These are phyloP conservation scores for Rhodocollybia butyracea DNA, from an alignment of 768 basidiomycete genomes.

Conservation along the genomic window DNA sequence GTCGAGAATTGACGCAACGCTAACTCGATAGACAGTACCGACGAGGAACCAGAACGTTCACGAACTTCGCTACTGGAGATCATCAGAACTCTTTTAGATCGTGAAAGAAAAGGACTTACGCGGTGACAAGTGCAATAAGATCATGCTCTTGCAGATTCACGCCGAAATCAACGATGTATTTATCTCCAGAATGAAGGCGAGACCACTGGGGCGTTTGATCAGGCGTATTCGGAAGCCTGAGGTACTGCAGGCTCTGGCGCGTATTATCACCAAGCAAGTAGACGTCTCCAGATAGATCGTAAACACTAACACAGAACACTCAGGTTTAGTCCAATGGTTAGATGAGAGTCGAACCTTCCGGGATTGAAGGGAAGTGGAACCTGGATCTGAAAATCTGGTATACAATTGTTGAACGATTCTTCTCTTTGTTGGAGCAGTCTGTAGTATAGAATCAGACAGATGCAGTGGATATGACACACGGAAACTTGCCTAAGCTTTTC, in stretches of 20 bases:
- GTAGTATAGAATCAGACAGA: too few relatives aligned
- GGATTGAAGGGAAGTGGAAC: slow-evolving; percentile 25
- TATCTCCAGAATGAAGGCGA: slow-evolving; percentile 18
- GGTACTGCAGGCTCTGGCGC: slow-evolving; percentile 27
- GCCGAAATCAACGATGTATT: slow-evolving; percentile 39
- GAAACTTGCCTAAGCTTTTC: slow-evolving; percentile 26
- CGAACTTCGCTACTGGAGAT: neutral
- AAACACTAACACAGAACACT: too few relatives aligned
- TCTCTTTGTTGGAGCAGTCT: slow-evolving; percentile 24
- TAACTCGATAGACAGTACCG: slow-evolving; percentile 10
- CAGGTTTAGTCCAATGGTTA: too few relatives aligned
- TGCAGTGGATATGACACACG: too few relatives aligned
- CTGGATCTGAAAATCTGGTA: slow-evolving; percentile 20
- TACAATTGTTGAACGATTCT: slow-evolving; percentile 27
- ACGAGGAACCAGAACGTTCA: neutral
- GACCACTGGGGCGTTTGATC: slow-evolving; percentile 26
- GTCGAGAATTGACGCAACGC: slow-evolving; percentile 19
- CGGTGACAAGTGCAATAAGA: slow-evolving; percentile 37
- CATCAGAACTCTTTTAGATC: neutral
- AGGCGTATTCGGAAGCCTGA: slow-evolving; percentile 26
- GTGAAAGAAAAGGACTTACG: slow-evolving; percentile 23
- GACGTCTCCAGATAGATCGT: slow-evolving; percentile 38
- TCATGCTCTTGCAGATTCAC: slow-evolving; percentile 42
- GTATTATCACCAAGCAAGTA: slow-evolving; percentile 32
- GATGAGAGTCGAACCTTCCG: too few relatives aligned